Evolutionary conservation across 306 rosid species (phyloP).

Genomic region (Chamaecrista fasciculata): DNA sequence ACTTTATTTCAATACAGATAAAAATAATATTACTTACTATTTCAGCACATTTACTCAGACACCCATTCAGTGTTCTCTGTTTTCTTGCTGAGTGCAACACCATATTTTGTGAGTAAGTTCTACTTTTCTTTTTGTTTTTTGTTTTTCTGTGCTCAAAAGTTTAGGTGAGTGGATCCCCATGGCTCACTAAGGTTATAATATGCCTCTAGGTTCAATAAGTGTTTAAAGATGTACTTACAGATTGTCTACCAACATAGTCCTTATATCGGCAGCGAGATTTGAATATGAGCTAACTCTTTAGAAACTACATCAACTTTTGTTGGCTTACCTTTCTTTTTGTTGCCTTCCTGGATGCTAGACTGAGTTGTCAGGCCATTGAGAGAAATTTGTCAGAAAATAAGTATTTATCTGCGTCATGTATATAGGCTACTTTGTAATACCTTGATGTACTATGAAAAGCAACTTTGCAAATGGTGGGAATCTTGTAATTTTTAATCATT

Average conservation of each 20-base stretch:
- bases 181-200: too few relatives aligned
- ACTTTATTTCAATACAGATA: constrained; percentile 3
- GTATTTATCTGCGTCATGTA: not conserved
- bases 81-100: not conserved
- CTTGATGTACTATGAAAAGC: not conserved
- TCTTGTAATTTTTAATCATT: constrained; percentile 41
- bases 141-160: too few relatives aligned
- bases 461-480: constrained; percentile 10
- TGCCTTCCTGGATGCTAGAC: not conserved
- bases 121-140: not conserved
- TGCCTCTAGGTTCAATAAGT: too few relatives aligned
- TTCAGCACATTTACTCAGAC: constrained; percentile 6
- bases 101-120: not conserved
- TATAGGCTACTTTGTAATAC: not conserved
- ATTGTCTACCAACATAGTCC: too few relatives aligned
- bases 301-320: too few relatives aligned
- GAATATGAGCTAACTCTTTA: too few relatives aligned
- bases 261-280: too few relatives aligned
- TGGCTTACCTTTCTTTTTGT: not conserved
- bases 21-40: constrained; percentile 14
- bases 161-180: too few relatives aligned
- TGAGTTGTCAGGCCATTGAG: not conserved
- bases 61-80: not conserved
- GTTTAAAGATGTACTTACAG: too few relatives aligned
- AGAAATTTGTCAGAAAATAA: not conserved